Conservation (phyloP, 2,329 filamentous ascomycete genomes). For the Penicillium glabrum region DNA sequence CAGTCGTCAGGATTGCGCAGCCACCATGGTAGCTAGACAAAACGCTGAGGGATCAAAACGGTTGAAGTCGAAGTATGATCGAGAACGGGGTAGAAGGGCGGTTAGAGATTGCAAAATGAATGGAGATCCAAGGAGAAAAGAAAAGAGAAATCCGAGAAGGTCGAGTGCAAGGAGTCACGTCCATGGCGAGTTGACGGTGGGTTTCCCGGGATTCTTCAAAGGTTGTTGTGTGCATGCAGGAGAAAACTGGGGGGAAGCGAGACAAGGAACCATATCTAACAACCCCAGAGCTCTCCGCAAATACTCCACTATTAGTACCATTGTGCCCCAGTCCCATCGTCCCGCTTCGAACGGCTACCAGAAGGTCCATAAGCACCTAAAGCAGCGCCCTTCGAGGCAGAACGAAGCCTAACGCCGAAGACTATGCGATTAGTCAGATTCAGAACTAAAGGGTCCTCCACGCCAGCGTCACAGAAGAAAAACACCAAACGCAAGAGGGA, state of each 20-base stretch:
- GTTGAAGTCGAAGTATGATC: slow-evolving; percentile 34
- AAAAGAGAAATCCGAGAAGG: slow-evolving; percentile 33
- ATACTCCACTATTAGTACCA: slow-evolving; percentile 45
- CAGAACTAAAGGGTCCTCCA: slow-evolving; percentile 67
- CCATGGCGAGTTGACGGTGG: slow-evolving; percentile 25
- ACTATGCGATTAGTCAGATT: slow-evolving; percentile 78
- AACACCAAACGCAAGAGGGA: slow-evolving; percentile 79
- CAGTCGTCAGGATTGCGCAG: slow-evolving; percentile 7
- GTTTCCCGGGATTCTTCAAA: slow-evolving; percentile 31
- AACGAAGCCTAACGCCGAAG: slow-evolving; percentile 83
- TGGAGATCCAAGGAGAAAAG: slow-evolving; percentile 33
- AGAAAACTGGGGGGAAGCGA: slow-evolving; percentile 21
- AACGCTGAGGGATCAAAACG: slow-evolving; percentile 31
- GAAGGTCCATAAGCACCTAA: slow-evolving; percentile 47
- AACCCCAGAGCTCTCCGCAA: slow-evolving; percentile 23
- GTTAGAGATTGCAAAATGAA: slow-evolving; percentile 36
- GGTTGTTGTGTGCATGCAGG: slow-evolving; percentile 28
- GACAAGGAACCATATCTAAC: slow-evolving; percentile 1
- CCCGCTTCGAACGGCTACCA: slow-evolving; percentile 54
- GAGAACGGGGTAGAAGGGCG: slow-evolving; percentile 35
- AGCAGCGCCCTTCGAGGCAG: slow-evolving; percentile 71
- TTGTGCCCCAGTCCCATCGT: slow-evolving; percentile 52
- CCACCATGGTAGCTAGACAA: slow-evolving; percentile 16
- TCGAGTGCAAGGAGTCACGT: slow-evolving; percentile 30
- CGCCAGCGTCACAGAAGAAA: slow-evolving; percentile 70